Percentiles rank a stretch among this genome's conserved stretches.
phyloP scores from a whole-genome alignment of 106 monocot genomes.

The Amphibolis antarctica region DNA sequence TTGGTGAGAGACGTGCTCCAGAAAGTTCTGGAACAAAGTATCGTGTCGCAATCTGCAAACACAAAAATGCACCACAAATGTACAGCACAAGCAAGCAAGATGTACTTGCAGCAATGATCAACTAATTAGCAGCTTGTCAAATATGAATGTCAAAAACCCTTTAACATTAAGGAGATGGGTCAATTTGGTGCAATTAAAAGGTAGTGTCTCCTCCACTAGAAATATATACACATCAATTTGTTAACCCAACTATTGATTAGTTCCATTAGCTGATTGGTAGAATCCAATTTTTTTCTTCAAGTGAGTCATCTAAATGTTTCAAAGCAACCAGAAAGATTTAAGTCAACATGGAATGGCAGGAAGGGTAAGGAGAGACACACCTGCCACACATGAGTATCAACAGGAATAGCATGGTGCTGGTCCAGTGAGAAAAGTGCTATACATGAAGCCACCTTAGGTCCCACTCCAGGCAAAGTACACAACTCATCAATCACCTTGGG shows the following conservation, averaged over 20 bases:
- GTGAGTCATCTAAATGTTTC: too few species aligned
- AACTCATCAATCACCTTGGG: slow-evolving; percentile 54
- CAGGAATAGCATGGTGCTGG: slow-evolving; percentile 95
- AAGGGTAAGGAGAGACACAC: slow-evolving; percentile 8
- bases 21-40: slow-evolving; percentile 76
- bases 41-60: slow-evolving; percentile 59
- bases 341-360: too few species aligned
- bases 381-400: slow-evolving; percentile 99
- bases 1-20: slow-evolving; percentile 45
- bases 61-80: neutral
- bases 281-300: too few species aligned
- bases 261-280: too few species aligned
- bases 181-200: too few species aligned
- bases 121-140: neutral
- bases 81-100: neutral
- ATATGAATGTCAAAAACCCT: too few species aligned
- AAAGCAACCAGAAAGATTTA: too few species aligned
- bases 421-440: slow-evolving; percentile 96
- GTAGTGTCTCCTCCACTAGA: too few species aligned
- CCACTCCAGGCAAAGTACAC: slow-evolving; percentile 91
- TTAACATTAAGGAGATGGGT: too few species aligned
- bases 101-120: neutral
- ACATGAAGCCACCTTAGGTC: slow-evolving; percentile 95
- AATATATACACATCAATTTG: too few species aligned
- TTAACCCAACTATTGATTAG: too few species aligned